Evolutionary conservation across 768 basidiomycete genomes (phyloP), one percentile per base, ranked within the genome.

Genomic region (Leccinum disarticulatum): DNA sequence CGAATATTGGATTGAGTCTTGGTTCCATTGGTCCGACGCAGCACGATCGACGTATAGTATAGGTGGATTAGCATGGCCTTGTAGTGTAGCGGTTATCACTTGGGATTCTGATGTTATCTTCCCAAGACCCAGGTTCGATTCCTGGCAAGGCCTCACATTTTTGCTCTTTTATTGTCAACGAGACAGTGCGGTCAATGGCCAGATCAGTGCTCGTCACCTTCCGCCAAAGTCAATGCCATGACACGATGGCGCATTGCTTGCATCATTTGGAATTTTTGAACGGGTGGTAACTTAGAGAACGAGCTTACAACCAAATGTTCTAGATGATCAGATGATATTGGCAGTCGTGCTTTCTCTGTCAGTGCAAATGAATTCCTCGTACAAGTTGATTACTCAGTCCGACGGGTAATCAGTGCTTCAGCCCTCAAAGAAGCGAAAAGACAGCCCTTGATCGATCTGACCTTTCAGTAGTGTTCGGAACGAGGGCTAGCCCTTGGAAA

Each of bases 11-110:
- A 31, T 1, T 31, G 30, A 10, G 22, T 22, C 22, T 22, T 22
- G 22, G 35, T 36, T 36, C 5, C 13, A 14, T 36, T 15, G 46
- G 22, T 22, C 46, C 46, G 22, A 48, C 22, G 22, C 22, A 22
- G 6, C 46, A 47, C 19, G 6, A 47, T 14, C 13, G 46, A 47
- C 13, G 22, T 47, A 48, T 14, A 22, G 6, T 19, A 11, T 2
- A n/a, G 10, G 0, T 5, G 13, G 27, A 15, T 33, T 31, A 17
- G 51, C 19, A 35, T 22, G 68, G 69, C 61, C 56, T 54, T 74
- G 68, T 75, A 75, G 75, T 75, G 74, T 75, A 75, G 74, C 61
- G 74, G 74, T 75, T 72, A 75, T 76, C 74, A 76, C 74, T 66
- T 69, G 67, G 66, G 74, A 75, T 76, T 75, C 74, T 75, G 74